A percentile compares a stretch with the other conserved stretches of the same genome.
Conservation (phyloP, 1,284 basidiomycete genomes). For the Kalmanozyma brasiliensis region DNA sequence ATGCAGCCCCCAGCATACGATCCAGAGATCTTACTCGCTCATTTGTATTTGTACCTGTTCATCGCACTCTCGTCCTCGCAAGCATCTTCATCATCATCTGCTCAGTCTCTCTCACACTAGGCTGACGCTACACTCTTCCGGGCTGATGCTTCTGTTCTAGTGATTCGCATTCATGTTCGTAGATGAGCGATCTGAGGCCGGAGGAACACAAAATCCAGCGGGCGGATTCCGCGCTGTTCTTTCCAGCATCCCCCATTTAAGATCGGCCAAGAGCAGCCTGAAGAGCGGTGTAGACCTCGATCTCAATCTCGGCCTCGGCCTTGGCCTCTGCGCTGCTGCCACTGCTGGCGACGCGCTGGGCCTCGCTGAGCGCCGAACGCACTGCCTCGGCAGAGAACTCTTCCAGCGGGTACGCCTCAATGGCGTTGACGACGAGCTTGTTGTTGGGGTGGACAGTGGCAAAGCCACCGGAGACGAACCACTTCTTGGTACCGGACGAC, state of each 20-base stretch:
- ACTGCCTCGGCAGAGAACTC: conserved; percentile 89
- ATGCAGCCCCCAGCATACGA: too few relatives aligned
- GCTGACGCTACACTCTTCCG: too few relatives aligned
- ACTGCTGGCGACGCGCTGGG: conserved; percentile 81
- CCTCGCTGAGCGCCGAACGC: conserved; percentile 88
- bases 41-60: conserved; percentile 13
- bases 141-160: too few relatives aligned
- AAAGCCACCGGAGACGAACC: conserved; percentile 88
- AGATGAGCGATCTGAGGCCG: not conserved
- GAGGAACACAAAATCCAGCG: too few relatives aligned
- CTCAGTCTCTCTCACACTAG: too few relatives aligned
- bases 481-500: conserved; percentile 62
- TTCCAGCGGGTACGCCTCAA: conserved; percentile 94
- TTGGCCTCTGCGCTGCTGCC: conserved; percentile 92
- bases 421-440: conserved; percentile 92
- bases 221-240: too few relatives aligned
- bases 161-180: conserved; percentile 16
- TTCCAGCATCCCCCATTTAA: conserved; percentile 28
- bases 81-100: too few relatives aligned
- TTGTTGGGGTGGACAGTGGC: conserved; percentile 98
- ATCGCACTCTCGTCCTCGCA: too few relatives aligned
- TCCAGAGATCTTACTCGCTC: not conserved
- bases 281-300: conserved; percentile 93
- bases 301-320: conserved; percentile 91
- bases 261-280: conserved; percentile 78